Evolutionary conservation across 2,329 filamentous ascomycete genomes (phyloP).

Genomic region (Xylariaceae sp.): DNA sequence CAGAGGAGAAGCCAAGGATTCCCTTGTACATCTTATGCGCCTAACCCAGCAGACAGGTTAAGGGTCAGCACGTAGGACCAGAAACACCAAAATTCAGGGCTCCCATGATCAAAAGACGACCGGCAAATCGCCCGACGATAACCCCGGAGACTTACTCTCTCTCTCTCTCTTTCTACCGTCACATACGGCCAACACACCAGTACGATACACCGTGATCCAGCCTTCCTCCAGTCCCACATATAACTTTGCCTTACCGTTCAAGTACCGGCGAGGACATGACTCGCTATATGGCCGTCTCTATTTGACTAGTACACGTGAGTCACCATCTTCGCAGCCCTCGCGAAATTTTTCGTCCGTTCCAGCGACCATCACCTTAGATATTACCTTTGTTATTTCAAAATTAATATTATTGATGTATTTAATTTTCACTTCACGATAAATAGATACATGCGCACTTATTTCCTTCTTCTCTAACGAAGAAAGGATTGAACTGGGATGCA

Average conservation of each 20-base stretch:
- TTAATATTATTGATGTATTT: too few relatives aligned
- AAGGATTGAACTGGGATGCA: not conserved
- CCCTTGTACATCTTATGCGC: slow-evolving; percentile 7
- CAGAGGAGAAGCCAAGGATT: slow-evolving; percentile 9
- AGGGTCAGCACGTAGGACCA: not conserved
- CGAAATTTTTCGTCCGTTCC: not conserved
- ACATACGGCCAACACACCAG: not conserved
- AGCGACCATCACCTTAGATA: too few relatives aligned
- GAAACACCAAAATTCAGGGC: slow-evolving; percentile 10
- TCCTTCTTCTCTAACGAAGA: not conserved
- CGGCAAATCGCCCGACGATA: not conserved
- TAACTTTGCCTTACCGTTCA: not conserved
- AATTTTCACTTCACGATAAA: too few relatives aligned
- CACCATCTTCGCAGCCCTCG: slow-evolving; percentile 3
- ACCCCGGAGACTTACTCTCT: too few relatives aligned
- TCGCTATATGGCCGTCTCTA: not conserved
- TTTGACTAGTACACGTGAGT: slow-evolving; percentile 7
- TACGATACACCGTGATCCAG: not conserved
- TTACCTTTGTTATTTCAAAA: too few relatives aligned
- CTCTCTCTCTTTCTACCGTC: too few relatives aligned
- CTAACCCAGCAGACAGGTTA: not conserved
- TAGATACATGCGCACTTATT: not conserved
- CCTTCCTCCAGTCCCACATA: not conserved
- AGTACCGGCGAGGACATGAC: not conserved
- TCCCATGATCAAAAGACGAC: slow-evolving; percentile 14